phyloP scores from a whole-genome alignment of 768 basidiomycete genomes.

The Tremella fuciformis region DNA sequence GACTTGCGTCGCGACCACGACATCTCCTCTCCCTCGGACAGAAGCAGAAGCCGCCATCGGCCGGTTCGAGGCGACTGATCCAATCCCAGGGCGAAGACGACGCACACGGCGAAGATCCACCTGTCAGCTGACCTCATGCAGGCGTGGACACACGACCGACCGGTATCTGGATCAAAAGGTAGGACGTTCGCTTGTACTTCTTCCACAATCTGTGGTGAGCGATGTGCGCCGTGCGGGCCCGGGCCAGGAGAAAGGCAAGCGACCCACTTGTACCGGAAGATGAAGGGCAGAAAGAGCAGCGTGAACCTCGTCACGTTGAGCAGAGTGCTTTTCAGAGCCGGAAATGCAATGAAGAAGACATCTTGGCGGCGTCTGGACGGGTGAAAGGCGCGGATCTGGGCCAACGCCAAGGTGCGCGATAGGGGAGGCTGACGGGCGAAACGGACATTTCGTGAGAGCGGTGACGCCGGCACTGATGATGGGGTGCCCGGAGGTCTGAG shows the following conservation, averaged over 20 bases:
- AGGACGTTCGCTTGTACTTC: conserved; percentile 51
- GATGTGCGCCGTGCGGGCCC: conserved; percentile 3
- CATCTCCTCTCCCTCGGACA: conserved; percentile 55
- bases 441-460: too few relatives aligned
- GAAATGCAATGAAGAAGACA: conserved; percentile 55
- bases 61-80: conserved; percentile 54
- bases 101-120: conserved; percentile 53
- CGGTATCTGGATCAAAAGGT: conserved; percentile 54
- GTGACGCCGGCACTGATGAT: too few relatives aligned
- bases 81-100: conserved; percentile 54
- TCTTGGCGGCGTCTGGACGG: conserved; percentile 46
- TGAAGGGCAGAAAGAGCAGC: conserved; percentile 47
- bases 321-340: conserved; percentile 54
- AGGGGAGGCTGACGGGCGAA: too few relatives aligned
- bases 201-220: conserved; percentile 49
- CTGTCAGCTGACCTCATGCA: background rate
- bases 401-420: too few relatives aligned
- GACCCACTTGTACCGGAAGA: conserved; percentile 42
- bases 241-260: background rate
- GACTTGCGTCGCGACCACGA: conserved; percentile 54
- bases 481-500: too few relatives aligned
- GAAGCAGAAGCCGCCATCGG: conserved; percentile 56
- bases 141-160: conserved; percentile 35
- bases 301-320: conserved; percentile 52
- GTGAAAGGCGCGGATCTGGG: conserved; percentile 43